Evolutionary conservation across 805 yeast genomes (phyloP), one percentile per base, ranked within the genome.

Genomic region (Metschnikowia noctiluminum): DNA sequence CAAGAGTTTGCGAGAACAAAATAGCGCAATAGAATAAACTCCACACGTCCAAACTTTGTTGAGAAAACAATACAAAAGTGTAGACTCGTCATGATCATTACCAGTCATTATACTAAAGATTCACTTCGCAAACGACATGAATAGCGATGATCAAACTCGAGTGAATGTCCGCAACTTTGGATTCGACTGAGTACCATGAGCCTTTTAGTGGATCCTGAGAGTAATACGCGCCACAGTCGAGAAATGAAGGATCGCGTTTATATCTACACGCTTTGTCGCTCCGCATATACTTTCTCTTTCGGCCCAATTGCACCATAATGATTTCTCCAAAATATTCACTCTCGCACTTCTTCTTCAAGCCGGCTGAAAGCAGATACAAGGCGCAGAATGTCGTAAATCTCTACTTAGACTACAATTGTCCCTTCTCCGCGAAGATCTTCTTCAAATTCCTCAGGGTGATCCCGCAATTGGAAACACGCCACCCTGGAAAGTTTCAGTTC

Each of bases 371-470:
- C 21, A 50, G 61, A 16, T 48, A 64, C 38, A 49, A 60, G 3
- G 58, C 63, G 13, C 73, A 72, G 51, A 78, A 65, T 63, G 76
- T 63, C 2, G 75, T 88, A 48, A 88, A 86, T 56, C 55, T 87
- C 32, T 87, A 77, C 62, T 62, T 87, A 42, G 96, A 87, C 66
- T 87, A 85, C 72, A 81, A 83, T 51, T 89, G 96, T 65, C 91
- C 86, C 1, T 89, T 78, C 66, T 78, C 85, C 51, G 84, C 76
- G 36, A 87, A 82, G 62, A 56, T 87, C 42, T 89, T 77, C 71
- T 66, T 71, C 46, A 82, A 82, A 47, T 62, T 88, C 49, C 63
- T 68, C 7, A 73, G 74, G 34, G 71, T 86, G 7, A 72, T 82
- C 36, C 90, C 89, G 15, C 52, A 61, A 28, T 65, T 84, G 41